Evolutionary conservation across 345 rosid species (phyloP).

Genomic region (Eucalyptus decipiens): DNA sequence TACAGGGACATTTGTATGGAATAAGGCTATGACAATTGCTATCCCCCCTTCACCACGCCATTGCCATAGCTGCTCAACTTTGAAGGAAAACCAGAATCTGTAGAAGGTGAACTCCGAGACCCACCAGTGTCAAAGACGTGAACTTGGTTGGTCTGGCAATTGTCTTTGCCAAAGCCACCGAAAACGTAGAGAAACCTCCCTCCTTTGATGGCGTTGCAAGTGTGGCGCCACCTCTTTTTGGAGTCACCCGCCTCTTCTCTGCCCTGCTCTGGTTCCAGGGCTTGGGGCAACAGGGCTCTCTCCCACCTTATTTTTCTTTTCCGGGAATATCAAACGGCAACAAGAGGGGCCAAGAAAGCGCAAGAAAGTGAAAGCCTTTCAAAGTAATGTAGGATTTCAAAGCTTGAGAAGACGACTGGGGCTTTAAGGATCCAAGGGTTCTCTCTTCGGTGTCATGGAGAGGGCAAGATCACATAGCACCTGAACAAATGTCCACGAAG

Average conservation of each 20-base stretch:
- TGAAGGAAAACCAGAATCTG: not conserved
- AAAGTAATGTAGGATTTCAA: not conserved
- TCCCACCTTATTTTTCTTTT: conserved; percentile 61
- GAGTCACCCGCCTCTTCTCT: conserved; percentile 3
- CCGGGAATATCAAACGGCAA: not conserved
- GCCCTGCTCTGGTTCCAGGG: conserved; percentile 15
- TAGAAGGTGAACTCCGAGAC: not conserved
- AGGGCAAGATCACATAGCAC: not conserved
- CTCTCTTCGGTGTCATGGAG: not conserved
- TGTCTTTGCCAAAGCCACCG: conserved; percentile 80
- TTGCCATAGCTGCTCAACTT: conserved; percentile 76
- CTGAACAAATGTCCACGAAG: not conserved
- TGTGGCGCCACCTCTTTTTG: conserved; percentile 30
- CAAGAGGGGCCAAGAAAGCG: not conserved
- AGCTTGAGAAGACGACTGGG: not conserved
- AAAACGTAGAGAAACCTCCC: conserved; percentile 83
- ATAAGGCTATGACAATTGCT: conserved; percentile 56
- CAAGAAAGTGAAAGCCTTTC: not conserved
- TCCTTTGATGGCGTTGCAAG: conserved; percentile 82
- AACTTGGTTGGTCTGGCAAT: not conserved
- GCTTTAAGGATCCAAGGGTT: not conserved
- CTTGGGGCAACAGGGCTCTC: conserved; percentile 14
- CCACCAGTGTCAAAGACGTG: conserved; percentile 82
- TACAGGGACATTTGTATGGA: conserved; percentile 91
- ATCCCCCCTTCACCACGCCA: conserved; percentile 84